These are phyloP conservation scores for Ceratobasidium sp. DNA, from an alignment of 1,284 basidiomycete genomes.

Conservation along the genomic window DNA sequence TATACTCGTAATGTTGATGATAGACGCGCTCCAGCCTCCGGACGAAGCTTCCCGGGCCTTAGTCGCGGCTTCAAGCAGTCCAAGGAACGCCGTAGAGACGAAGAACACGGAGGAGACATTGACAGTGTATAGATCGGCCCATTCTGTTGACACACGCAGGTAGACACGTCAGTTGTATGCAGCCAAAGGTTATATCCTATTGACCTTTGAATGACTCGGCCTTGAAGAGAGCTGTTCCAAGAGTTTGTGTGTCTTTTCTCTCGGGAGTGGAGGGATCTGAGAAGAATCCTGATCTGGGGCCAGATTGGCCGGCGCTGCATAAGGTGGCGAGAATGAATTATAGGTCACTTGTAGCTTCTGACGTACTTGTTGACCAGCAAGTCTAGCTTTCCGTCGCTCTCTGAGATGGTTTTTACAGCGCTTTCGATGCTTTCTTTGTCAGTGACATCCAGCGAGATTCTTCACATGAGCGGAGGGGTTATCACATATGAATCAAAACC, in stretches of 20 bases:
- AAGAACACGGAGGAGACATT: slow-evolving; percentile 80
- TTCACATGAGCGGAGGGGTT: slow-evolving; percentile 50
- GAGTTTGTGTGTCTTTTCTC: slow-evolving; percentile 67
- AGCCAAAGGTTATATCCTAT: slow-evolving; percentile 54
- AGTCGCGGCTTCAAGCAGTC: slow-evolving; percentile 75
- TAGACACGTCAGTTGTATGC: not conserved
- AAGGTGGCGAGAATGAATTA: not conserved
- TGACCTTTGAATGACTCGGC: slow-evolving; percentile 65
- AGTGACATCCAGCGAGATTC: slow-evolving; percentile 75
- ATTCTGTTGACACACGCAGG: slow-evolving; percentile 13
- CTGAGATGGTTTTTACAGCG: slow-evolving; percentile 63
- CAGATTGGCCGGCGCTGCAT: slow-evolving; percentile 73
- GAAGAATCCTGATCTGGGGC: slow-evolving; percentile 69
- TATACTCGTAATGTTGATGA: slow-evolving; percentile 81
- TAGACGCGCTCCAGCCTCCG: slow-evolving; percentile 62
- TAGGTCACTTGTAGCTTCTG: not conserved
- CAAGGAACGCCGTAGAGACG: slow-evolving; percentile 77
- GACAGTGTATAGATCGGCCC: slow-evolving; percentile 50
- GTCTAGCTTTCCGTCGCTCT: slow-evolving; percentile 74
- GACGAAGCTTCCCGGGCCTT: slow-evolving; percentile 52
- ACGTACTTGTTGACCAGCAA: slow-evolving; percentile 82
- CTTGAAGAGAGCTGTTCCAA: slow-evolving; percentile 72
- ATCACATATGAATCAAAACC: slow-evolving; percentile 24
- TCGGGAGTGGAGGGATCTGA: slow-evolving; percentile 66
- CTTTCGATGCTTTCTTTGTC: slow-evolving; percentile 71